Evolutionary conservation across 1,139 yeast genomes (phyloP).

Genomic region (Torulaspora pretoriensis): DNA sequence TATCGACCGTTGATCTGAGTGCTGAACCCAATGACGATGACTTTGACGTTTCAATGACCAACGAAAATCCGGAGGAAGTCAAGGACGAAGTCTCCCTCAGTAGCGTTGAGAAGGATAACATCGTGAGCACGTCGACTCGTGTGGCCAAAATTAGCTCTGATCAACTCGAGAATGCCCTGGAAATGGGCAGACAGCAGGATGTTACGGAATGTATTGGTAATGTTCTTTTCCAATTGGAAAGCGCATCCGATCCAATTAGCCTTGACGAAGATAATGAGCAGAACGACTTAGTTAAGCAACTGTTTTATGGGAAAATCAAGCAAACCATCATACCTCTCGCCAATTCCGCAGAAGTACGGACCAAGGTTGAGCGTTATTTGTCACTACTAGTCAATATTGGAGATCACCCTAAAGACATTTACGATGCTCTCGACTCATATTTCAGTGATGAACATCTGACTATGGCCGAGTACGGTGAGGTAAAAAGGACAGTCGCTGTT

Average conservation of each 20-base stretch:
- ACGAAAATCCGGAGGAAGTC: slow-evolving; percentile 4
- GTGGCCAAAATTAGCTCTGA: slow-evolving; percentile 47
- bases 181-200: slow-evolving; percentile 90
- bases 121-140: slow-evolving; percentile 11
- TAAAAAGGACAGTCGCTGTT: slow-evolving; percentile 68
- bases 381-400: slow-evolving; percentile 80
- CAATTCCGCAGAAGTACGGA: slow-evolving; percentile 40
- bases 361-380: slow-evolving; percentile 71
- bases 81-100: slow-evolving; percentile 22
- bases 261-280: slow-evolving; percentile 79
- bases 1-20: slow-evolving; percentile 6
- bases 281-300: slow-evolving; percentile 65
- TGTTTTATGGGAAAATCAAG: slow-evolving; percentile 73
- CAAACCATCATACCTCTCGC: slow-evolving; percentile 47
- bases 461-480: slow-evolving; percentile 61
- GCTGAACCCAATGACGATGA: slow-evolving; percentile 13
- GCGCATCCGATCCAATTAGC: slow-evolving; percentile 69
- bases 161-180: slow-evolving; percentile 67
- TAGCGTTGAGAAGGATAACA: slow-evolving; percentile 14
- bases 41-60: slow-evolving; percentile 8
- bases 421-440: slow-evolving; percentile 83
- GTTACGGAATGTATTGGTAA: slow-evolving; percentile 96
- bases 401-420: slow-evolving; percentile 81
- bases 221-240: slow-evolving; percentile 86
- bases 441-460: slow-evolving; percentile 69